Conservation (phyloP, 2,329 filamentous ascomycete genomes). For the Sclerotinia glacialis region DNA sequence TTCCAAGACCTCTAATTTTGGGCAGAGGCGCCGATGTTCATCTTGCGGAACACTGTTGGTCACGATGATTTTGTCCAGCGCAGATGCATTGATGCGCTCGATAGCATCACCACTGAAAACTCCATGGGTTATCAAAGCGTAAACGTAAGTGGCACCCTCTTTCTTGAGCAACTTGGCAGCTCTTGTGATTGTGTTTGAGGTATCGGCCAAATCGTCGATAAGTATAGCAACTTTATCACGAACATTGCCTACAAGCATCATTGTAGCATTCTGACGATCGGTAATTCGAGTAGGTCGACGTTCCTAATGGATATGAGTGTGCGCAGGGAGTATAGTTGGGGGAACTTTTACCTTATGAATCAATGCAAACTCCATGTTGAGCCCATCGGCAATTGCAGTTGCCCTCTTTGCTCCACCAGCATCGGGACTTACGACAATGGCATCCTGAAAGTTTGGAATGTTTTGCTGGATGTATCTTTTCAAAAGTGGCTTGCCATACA, state of each 20-base stretch:
- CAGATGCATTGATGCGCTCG: constrained; percentile 86
- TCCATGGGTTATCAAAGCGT: constrained; percentile 90
- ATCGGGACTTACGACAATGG: constrained; percentile 93
- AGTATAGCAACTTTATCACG: constrained; percentile 79
- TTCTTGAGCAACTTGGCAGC: constrained; percentile 96
- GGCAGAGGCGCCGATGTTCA: constrained; percentile 72
- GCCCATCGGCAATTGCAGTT: constrained; percentile 87
- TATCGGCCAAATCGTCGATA: constrained; percentile 92
- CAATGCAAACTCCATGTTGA: constrained; percentile 92
- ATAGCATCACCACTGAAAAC: constrained; percentile 95
- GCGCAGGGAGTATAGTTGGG: constrained; percentile 36
- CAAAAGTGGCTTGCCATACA: constrained; percentile 78
- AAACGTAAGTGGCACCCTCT: constrained; percentile 87
- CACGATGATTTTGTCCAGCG: constrained; percentile 88
- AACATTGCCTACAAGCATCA: constrained; percentile 93
- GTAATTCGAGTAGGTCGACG: constrained; percentile 83
- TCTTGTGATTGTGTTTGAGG: constrained; percentile 93
- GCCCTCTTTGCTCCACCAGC: constrained; percentile 95
- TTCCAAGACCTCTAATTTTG: constrained; percentile 89
- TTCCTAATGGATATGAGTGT: constrained; percentile 57
- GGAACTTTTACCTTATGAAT: constrained; percentile 81
- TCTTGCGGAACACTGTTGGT: constrained; percentile 93
- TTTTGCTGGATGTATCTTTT: constrained; percentile 72
- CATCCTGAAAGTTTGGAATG: constrained; percentile 75
- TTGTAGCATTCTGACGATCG: constrained; percentile 85